Base-by-base conservation (phyloP, 768 basidiomycete genomes). In the Pleurotus pulmonarius region DNA sequence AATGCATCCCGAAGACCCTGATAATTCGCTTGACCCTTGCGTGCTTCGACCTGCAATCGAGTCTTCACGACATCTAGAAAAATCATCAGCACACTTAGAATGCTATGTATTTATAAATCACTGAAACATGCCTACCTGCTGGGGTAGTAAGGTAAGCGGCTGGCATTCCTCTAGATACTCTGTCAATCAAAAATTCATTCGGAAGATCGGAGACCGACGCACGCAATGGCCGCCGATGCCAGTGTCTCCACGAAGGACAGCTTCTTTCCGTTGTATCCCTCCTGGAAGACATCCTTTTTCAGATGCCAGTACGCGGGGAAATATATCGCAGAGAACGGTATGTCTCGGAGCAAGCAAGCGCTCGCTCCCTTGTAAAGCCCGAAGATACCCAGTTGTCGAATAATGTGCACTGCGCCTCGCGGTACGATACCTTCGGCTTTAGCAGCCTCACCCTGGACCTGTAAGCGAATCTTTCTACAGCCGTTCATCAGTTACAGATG, bases 311-410 rank as follows among this genome's bases (percentile, higher is more conserved):
- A 95, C 47, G 92, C 81, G 16, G 90, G 83, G 76, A 93, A 92
- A 70, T 92, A 93, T 61, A 94, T 88, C 38, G 93, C 94, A 29
- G 95, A 98, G 74, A 98, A 99, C 1, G 97, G 97, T 53, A 98
- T 94, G 69, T 98, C 96, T 48, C 94, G 90, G 34, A 94, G 81
- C 63, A 98, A 73, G 72, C 97, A 99, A 18, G 96, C 97, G 58
- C 84, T 86, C 13, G 95, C 87, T 49, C 97, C 97, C 69, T 83
- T 89, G 78, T 99, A 99, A 41, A 98, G 75, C 18, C 97, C 97
- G 48, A 99, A 55, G 34, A 99, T 75, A 55, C 97, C 97, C 56
- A 99, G 76, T 67, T 95, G 92, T 46, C 91, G 87, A 57, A 99
- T 81, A 66, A 99, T 96, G 69, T 98, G 94, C 4, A 89, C 70